These are phyloP conservation scores for Medakamo hakoo DNA, from an alignment of 139 green algal species.

Conservation along the genomic window DNA sequence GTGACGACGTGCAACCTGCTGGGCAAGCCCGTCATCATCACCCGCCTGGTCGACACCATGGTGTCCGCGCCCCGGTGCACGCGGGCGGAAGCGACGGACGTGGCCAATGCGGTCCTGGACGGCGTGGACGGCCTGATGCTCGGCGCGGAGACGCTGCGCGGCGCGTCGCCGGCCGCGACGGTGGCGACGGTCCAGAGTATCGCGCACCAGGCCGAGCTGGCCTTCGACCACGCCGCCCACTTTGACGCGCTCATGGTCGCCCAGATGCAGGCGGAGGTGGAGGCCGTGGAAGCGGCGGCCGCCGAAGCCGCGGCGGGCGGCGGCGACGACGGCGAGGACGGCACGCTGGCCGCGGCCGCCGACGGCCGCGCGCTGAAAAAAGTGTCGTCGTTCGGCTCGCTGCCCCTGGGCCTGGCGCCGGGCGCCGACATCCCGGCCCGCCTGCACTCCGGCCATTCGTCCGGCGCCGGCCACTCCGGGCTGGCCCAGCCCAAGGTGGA, in stretches of 20 bases:
- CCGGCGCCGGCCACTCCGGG: not conserved
- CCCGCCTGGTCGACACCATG: conserved; percentile 84
- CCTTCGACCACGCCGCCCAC: conserved; percentile 45
- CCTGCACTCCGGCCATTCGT: not conserved
- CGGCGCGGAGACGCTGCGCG: conserved; percentile 61
- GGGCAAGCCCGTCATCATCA: conserved; percentile 73
- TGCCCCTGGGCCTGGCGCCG: not conserved
- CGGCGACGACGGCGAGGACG: not conserved
- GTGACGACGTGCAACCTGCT: conserved; percentile 60
- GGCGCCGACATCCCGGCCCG: not conserved
- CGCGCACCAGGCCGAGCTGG: conserved; percentile 35
- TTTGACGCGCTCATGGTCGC: conserved; percentile 43
- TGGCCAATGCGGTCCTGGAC: conserved; percentile 80
- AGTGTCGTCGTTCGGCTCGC: not conserved
- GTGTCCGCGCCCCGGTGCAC: conserved; percentile 60
- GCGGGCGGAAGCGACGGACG: conserved; percentile 76
- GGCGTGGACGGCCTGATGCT: conserved; percentile 79
- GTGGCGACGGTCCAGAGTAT: conserved; percentile 53
- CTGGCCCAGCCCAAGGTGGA: conserved; percentile 60
- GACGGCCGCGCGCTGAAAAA: not conserved
- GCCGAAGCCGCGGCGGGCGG: conserved; percentile 6
- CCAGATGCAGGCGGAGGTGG: conserved; percentile 1
- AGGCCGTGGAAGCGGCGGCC: conserved; percentile 3
- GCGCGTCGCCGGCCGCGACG: conserved; percentile 51
- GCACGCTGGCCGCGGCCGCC: conserved; percentile 8